A percentile compares a stretch with the other conserved stretches of the same genome.
Conservation (phyloP, 352 stramenopile species). For the Phytophthora vignae region DNA sequence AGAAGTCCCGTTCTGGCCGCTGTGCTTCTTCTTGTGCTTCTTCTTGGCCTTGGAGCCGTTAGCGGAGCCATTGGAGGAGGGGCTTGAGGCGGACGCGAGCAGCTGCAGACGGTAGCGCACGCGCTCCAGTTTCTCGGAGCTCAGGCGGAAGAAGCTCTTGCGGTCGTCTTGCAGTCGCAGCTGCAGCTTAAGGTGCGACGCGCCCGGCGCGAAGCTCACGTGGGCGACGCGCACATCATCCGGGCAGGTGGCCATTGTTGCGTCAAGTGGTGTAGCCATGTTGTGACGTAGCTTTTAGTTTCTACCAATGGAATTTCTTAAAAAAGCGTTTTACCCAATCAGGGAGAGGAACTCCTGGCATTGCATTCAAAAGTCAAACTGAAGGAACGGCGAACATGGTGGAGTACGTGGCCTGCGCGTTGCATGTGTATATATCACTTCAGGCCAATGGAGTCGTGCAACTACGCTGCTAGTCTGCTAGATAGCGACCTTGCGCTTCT, state of each 20-base stretch:
- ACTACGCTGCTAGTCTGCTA: neutral
- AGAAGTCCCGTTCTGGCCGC: conserved; percentile 10
- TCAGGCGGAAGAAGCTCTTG: conserved; percentile 59
- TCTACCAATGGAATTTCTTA: too few relatives aligned
- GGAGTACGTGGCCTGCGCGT: neutral
- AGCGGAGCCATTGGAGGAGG: neutral
- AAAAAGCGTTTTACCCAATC: too few relatives aligned
- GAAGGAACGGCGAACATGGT: neutral
- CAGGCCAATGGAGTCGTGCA: neutral
- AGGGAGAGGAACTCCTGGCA: too few relatives aligned
- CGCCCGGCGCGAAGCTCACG: conserved; percentile 50
- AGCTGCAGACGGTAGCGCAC: conserved; percentile 70
- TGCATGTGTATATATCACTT: neutral
- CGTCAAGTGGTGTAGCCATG: too few relatives aligned
- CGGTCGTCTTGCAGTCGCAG: conserved; percentile 54
- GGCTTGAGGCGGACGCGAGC: conserved; percentile 33
- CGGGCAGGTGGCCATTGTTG: too few relatives aligned
- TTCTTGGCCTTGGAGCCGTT: conserved; percentile 2
- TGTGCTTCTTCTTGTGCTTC: conserved; percentile 33
- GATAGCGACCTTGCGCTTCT: neutral
- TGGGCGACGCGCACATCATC: conserved; percentile 44
- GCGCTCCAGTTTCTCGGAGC: conserved; percentile 58
- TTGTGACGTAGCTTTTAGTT: too few relatives aligned
- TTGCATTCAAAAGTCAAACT: too few relatives aligned
- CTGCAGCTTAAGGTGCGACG: conserved; percentile 62